A percentile compares a stretch with the other conserved stretches of the same genome.
These are phyloP conservation scores for Aspergillus costaricaensis DNA, from an alignment of 2,329 filamentous ascomycete genomes.

Conservation along the genomic window DNA sequence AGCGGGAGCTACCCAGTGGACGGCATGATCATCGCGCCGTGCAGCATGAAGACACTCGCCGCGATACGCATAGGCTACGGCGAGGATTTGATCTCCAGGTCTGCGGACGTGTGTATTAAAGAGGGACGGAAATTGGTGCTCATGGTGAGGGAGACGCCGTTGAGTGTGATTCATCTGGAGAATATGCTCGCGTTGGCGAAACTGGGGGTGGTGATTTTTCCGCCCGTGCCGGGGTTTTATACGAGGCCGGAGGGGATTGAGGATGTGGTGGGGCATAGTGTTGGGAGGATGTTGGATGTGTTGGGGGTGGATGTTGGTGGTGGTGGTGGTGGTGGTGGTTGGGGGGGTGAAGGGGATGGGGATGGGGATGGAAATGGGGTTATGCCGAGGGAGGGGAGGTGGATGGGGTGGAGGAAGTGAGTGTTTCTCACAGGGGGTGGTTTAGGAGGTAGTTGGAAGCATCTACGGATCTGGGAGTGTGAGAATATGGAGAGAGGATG, in stretches of 20 bases:
- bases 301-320: conserved; percentile 21
- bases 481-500: too few species aligned
- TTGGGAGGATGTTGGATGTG: conserved; percentile 45
- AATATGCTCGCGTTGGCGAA: conserved; percentile 12
- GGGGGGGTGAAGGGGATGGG: background rate
- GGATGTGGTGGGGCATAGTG: conserved; percentile 44
- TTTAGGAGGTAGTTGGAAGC: too few species aligned
- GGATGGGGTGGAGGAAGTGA: conserved; percentile 20
- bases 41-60: conserved; percentile 50
- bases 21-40: conserved; percentile 49
- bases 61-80: conserved; percentile 41
- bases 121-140: conserved; percentile 41
- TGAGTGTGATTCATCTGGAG: background rate
- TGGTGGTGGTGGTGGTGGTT: conserved; percentile 28
- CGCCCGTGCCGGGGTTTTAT: conserved; percentile 46
- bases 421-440: accelerated
- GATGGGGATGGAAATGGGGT: too few species aligned
- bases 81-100: conserved; percentile 46
- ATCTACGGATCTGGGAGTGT: too few species aligned
- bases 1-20: conserved; percentile 27
- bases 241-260: conserved; percentile 30
- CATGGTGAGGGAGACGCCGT: conserved; percentile 44
- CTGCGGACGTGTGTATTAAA: conserved; percentile 48
- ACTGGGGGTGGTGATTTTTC: conserved; percentile 41
- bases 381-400: background rate